Conservation (phyloP, 2,329 filamentous ascomycete genomes). For the Pezicula rhizophila region DNA sequence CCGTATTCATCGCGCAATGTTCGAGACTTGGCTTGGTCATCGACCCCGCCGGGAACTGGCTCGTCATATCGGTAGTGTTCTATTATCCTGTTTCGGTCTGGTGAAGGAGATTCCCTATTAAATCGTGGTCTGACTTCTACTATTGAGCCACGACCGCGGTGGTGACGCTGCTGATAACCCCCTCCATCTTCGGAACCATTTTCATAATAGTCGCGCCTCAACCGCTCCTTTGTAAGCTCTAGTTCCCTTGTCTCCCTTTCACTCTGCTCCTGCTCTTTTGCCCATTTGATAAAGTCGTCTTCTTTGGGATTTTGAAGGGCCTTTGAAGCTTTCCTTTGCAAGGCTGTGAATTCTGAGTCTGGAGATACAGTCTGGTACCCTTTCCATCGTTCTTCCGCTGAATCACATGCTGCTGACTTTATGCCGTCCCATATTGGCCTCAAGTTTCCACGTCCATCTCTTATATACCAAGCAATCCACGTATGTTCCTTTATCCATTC, state of each 20-base stretch:
- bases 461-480: constrained; percentile 31
- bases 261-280: constrained; percentile 1
- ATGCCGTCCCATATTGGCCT: constrained; percentile 24
- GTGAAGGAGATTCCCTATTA: not conserved
- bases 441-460: constrained; percentile 27
- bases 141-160: not conserved
- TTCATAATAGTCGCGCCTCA: not conserved
- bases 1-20: not conserved
- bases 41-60: not conserved
- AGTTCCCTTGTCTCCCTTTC: not conserved
- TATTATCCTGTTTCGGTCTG: not conserved
- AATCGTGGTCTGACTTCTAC: not conserved
- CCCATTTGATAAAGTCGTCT: not conserved
- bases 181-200: constrained; percentile 3
- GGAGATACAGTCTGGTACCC: not conserved
- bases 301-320: not conserved
- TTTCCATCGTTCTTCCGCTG: not conserved
- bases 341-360: not conserved
- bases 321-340: not conserved
- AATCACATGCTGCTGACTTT: not conserved
- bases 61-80: not conserved
- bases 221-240: not conserved
- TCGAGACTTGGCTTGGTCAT: not conserved
- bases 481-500: constrained; percentile 30
- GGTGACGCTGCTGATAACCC: constrained; percentile 3